Percentiles rank a stretch among this genome's conserved stretches.
These are phyloP conservation scores for Centrapalus pauciflorus DNA, from an alignment of 129 eudicot species.

Conservation along the genomic window DNA sequence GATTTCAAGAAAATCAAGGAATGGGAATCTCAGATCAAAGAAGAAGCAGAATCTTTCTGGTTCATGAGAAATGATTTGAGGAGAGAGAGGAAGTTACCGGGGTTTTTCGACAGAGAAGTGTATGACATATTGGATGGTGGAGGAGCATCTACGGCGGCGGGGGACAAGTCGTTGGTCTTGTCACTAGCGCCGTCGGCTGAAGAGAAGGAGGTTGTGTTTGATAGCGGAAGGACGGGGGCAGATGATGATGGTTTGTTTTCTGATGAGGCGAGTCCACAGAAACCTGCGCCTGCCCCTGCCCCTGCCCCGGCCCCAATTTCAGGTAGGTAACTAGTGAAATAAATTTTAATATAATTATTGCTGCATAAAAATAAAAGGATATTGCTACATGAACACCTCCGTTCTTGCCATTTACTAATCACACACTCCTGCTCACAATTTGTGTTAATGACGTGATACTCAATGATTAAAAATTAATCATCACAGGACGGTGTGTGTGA, in stretches of 20 bases:
- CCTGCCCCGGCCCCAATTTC: slow-evolving; percentile 55
- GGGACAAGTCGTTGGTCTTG: slow-evolving; percentile 29
- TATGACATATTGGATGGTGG: slow-evolving; percentile 65
- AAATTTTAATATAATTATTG: too few relatives aligned
- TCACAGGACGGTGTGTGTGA: too few relatives aligned
- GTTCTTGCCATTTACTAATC: too few relatives aligned
- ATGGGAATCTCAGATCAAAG: slow-evolving; percentile 53
- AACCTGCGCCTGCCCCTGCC: slow-evolving; percentile 15
- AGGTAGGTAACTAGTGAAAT: too few relatives aligned
- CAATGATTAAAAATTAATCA: too few relatives aligned
- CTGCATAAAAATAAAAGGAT: too few relatives aligned
- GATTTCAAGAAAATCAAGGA: slow-evolving; percentile 84
- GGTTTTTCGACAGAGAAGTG: slow-evolving; percentile 82
- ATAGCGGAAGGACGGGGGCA: slow-evolving; percentile 63
- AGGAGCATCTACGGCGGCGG: slow-evolving; percentile 5
- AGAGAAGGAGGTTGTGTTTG: slow-evolving; percentile 51
- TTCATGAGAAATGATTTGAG: slow-evolving; percentile 83
- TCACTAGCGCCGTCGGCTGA: slow-evolving; percentile 33
- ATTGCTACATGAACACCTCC: too few relatives aligned
- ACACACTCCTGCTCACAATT: too few relatives aligned
- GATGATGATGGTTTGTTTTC: slow-evolving; percentile 66
- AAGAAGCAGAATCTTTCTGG: slow-evolving; percentile 74
- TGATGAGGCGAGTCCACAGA: slow-evolving; percentile 26
- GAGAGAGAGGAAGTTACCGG: slow-evolving; percentile 79
- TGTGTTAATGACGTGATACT: too few relatives aligned